These are phyloP conservation scores for Pleomassaria siparia DNA, from an alignment of 2,329 filamentous ascomycete species.

Conservation along the genomic window DNA sequence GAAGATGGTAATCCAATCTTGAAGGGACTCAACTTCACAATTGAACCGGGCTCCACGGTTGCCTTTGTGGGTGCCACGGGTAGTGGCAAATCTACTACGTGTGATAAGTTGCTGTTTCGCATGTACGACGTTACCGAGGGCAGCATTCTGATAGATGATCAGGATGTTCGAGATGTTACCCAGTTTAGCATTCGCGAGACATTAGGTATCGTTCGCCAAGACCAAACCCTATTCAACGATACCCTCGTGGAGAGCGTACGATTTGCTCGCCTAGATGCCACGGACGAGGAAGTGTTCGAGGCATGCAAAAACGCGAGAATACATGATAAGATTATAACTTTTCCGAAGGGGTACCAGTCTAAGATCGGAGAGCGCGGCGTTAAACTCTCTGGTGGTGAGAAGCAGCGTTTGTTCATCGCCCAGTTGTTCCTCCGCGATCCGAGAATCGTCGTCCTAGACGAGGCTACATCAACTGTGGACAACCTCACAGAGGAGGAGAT, in stretches of 20 bases:
- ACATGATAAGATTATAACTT: constrained; percentile 61
- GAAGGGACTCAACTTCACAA: constrained; percentile 50
- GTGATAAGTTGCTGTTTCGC: constrained; percentile 59
- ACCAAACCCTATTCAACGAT: constrained; percentile 62
- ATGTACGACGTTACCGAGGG: constrained; percentile 59
- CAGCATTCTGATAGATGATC: constrained; percentile 56
- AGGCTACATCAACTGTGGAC: constrained; percentile 83
- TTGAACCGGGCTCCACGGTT: constrained; percentile 54
- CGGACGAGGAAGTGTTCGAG: constrained; percentile 57
- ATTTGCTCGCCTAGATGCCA: constrained; percentile 60
- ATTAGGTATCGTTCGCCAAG: constrained; percentile 64
- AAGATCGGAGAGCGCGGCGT: constrained; percentile 32
- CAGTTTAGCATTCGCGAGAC: constrained; percentile 57
- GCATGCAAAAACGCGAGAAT: constrained; percentile 62
- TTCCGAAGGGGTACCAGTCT: constrained; percentile 44
- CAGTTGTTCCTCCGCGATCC: constrained; percentile 74
- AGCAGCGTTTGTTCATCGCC: constrained; percentile 66
- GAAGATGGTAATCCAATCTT: constrained; percentile 40
- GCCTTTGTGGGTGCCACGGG: constrained; percentile 63
- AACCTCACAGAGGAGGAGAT: constrained; percentile 66
- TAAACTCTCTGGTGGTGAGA: constrained; percentile 61
- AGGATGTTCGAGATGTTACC: constrained; percentile 59
- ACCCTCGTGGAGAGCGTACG: constrained; percentile 64
- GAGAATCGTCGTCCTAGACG: constrained; percentile 78
- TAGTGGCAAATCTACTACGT: constrained; percentile 59